Evolutionary conservation across 805 yeast species (phyloP).

Genomic region (Candida boleticola): DNA sequence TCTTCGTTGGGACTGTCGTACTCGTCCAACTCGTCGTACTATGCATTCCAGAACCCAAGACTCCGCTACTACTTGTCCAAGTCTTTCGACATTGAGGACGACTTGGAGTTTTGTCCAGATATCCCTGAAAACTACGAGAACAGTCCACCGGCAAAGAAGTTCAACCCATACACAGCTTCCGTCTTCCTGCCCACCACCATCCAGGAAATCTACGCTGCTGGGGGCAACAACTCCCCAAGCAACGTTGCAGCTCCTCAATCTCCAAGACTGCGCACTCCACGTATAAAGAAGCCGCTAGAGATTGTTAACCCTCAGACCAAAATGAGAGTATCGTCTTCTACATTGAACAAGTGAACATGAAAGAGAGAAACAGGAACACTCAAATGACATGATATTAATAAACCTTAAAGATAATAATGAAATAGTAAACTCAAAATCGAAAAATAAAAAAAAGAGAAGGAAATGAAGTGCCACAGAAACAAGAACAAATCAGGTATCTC

Average conservation of each 20-base stretch:
- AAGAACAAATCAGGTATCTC: too few relatives aligned
- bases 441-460: too few relatives aligned
- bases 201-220: slow-evolving; percentile 8
- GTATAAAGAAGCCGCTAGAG: slow-evolving; percentile 58
- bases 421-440: too few relatives aligned
- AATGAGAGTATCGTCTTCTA: slow-evolving; percentile 52
- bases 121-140: slow-evolving; percentile 35
- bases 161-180: slow-evolving; percentile 67
- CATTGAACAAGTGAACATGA: slow-evolving; percentile 3
- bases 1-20: not conserved
- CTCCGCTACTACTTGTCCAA: slow-evolving; percentile 58
- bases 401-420: too few relatives aligned
- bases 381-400: too few relatives aligned
- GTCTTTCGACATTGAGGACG: slow-evolving; percentile 62
- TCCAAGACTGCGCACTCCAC: slow-evolving; percentile 53
- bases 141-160: slow-evolving; percentile 45
- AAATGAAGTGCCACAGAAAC: too few relatives aligned
- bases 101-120: slow-evolving; percentile 64
- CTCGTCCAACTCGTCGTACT: slow-evolving; percentile 16
- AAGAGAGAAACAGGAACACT: too few relatives aligned
- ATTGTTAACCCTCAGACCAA: slow-evolving; percentile 64
- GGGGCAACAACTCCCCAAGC: slow-evolving; percentile 4
- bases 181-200: slow-evolving; percentile 51
- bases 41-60: slow-evolving; percentile 46
- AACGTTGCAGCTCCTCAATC: slow-evolving; percentile 16